Evolutionary conservation across 2,329 filamentous ascomycete species (phyloP).

Genomic region (Microcyclosporella mali): DNA sequence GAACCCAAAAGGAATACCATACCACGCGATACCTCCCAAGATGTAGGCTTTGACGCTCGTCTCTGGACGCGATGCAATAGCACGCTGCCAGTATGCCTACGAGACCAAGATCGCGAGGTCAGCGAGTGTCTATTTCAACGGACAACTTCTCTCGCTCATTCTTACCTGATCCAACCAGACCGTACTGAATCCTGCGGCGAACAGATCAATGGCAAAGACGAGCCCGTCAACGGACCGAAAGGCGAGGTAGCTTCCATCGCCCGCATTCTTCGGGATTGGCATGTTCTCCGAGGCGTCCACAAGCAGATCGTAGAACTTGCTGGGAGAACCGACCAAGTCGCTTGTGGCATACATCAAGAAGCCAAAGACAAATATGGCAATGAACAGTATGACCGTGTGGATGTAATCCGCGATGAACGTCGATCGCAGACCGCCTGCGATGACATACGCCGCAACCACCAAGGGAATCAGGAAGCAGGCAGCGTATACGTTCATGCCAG

Average conservation of each 20-base stretch:
- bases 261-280: constrained; percentile 35
- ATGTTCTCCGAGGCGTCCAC: constrained; percentile 32
- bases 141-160: background rate
- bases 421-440: constrained; percentile 36
- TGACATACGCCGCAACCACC: constrained; percentile 35
- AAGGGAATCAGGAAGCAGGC: constrained; percentile 40
- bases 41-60: constrained; percentile 35
- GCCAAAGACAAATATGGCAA: constrained; percentile 42
- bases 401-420: constrained; percentile 39
- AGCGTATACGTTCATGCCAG: constrained; percentile 42
- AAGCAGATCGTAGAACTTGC: constrained; percentile 37
- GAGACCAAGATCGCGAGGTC: background rate
- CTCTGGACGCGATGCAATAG: constrained; percentile 36
- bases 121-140: background rate
- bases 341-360: constrained; percentile 38
- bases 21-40: constrained; percentile 44
- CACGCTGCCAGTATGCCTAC: constrained; percentile 44
- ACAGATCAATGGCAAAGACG: constrained; percentile 37
- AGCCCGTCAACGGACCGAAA: constrained; percentile 38
- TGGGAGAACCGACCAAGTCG: constrained; percentile 35
- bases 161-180: constrained; percentile 30
- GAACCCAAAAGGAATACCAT: constrained; percentile 42
- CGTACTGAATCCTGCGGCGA: constrained; percentile 22
- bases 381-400: constrained; percentile 39
- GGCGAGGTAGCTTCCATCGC: constrained; percentile 37